Base-by-base conservation (phyloP, 345 rosid genomes). In the Ceriops zippeliana region DNA sequence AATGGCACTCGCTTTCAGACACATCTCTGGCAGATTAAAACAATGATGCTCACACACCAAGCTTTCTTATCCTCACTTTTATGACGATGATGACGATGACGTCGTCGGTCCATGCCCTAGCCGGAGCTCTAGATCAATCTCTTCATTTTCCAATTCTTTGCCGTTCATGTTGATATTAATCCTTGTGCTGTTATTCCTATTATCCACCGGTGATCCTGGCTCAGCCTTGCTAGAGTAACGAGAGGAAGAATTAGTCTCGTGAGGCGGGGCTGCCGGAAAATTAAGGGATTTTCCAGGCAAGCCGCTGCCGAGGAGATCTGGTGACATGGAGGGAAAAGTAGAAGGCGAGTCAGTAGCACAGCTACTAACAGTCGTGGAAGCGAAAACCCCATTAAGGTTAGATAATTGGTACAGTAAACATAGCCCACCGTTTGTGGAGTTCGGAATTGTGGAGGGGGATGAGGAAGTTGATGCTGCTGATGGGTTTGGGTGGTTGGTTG, bases 101-200 rank as follows among this genome's bases (percentile, higher is more conserved):
- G 73, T 11, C 47, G 77, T 71, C 68, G 71, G 74, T 46, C 82
- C 71, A 31, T 76, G 88, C 81, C 96, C 90, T 72, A 92, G 79
- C 75, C 97, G 89, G 69, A 92, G 96, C 82, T 90, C 98, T 66
- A 92, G 86, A 89, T 92, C 98, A 78, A 85, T 70, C 74, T 88
- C 96, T 79, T 89, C 93, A 62, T 62, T 69, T 21, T 72, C 79
- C 27, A 78, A 35, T 47, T 81, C 83, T 70, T 67, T 76, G 68
- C 31, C 30, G 51, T 61, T 13, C 49, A 2, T 13, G 49, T 42
- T 15, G 17, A 42, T 11, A 6, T 56, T 56, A 22, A 24, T 56
- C 30, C 30, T 27, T 22, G 17, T 56, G 59, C 24, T 69, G 74
- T 76, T 68, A 52, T 69, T 69, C 54, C 34, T 66, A 6, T 73